Base-by-base conservation (phyloP, 768 basidiomycete genomes). In the Macrolepiota fuliginosa region DNA sequence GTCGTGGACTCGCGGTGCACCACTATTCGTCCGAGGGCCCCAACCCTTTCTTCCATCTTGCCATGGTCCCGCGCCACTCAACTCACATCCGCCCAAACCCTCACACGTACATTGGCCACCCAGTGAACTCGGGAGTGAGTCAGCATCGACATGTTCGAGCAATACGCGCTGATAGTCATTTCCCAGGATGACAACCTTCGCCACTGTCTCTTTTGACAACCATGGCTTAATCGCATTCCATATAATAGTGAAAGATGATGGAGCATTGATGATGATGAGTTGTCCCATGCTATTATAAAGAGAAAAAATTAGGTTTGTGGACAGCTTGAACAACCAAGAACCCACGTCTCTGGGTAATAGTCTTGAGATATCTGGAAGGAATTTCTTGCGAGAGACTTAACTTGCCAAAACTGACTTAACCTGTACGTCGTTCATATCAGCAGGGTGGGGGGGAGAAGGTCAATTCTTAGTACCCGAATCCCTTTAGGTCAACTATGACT, bases 291-390 rank as follows among this genome's bases (percentile, higher is more conserved):
- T 91, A 63, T 22, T 24, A 52, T 19, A 42, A 50, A 27, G 6
- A 36, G 56, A 25, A n/a, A 49, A 56, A 29, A n/a, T 59, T 25
- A 40, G 60, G 35, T 54, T 57, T 24, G n/a, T 42, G 45, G 61
- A 12, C 47, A 24, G 62, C 36, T 19, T 29, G 11, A 10, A n/a
- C 47, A 52, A 49, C 27, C 4, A 37, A 54, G 5, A 9, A 40
- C 22, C 12, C 5, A 91, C 89, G 87, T 86, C 69, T 92, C 90
- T 1, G 90, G 90, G 64, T 81, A 91, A 72, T 89, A 91, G 66
- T 90, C 88, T 71, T 91, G 90, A 1, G 89, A 90, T 58, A 91
- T 77, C 65, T 90, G 88, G 70, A 91, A 89, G 6, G 86, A 83
- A 54, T 71, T 74, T 53, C 83, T 78, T 24, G 80, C 81, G n/a